Evolutionary conservation across 2,329 filamentous ascomycete genomes (phyloP), one percentile per base, ranked within the genome.

Genomic region (Hymenoscyphus albidus): DNA sequence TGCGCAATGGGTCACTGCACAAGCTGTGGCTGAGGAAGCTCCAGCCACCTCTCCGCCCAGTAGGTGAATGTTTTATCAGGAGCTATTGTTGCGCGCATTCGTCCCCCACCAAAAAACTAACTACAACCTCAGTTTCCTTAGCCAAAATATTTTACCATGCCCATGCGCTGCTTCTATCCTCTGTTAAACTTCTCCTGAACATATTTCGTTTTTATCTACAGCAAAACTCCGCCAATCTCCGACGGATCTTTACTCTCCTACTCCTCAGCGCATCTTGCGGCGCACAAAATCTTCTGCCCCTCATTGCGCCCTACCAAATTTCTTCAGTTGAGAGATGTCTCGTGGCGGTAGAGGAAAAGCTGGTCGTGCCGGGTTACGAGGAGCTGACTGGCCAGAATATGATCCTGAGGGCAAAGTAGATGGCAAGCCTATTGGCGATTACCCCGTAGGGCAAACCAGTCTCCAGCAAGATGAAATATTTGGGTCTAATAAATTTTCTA

Each of bases 401-500:
- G 74, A 75, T 68, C 57, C 70, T 5, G 66, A 63, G 27, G 61
- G 73, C 18, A 70, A 72, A 44, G 64, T 74, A 6, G 79, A 69
- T 72, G 72, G 76, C 44, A 79, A 77, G 67, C 80, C 80, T 14
- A 78, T 77, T 38, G 79, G 79, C 63, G 71, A 81, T 44, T 82
- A 79, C 68, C 80, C 80, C 64, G 80, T 82, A 76, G 48, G 76
- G 32, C 2, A 9, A 73, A 64, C 62, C 27, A 55, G 48, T 40
- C 58, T 62, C 31, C 14, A 2, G 6, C 40, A 14, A 56, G 12
- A 9, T 14, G 27, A 31, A 22, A 42, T 12, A 10, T 12, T 27
- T n/a, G 16, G 22, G 4, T 51, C 44, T 62, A 62, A 57, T 9
- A 13, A 13, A 54, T 51, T 67, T 22, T 58, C 7, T 51, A 73